phyloP scores from a whole-genome alignment of 345 rosid species.

The Murraya koenigii region DNA sequence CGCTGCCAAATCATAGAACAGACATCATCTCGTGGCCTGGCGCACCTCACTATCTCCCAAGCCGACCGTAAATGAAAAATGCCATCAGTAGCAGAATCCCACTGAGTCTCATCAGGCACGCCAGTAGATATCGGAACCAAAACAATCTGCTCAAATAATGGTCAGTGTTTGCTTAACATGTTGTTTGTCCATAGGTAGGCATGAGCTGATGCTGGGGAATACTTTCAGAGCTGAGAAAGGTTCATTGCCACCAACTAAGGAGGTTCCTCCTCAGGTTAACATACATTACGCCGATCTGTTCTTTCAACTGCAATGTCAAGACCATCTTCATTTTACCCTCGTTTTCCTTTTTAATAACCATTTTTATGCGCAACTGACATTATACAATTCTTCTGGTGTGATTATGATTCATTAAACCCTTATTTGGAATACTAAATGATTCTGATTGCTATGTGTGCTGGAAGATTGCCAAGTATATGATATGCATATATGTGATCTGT shows the following conservation, averaged over 20 bases:
- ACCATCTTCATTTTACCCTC: neutral
- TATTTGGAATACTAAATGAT: neutral
- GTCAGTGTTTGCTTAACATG: slow-evolving; percentile 2
- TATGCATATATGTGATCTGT: neutral
- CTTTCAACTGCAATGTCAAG: neutral
- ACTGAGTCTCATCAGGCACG: too few relatives aligned
- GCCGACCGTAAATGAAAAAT: too few relatives aligned
- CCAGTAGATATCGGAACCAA: too few relatives aligned
- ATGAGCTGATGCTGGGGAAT: slow-evolving; percentile 81
- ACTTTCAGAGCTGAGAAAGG: slow-evolving; percentile 59
- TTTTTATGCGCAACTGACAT: neutral
- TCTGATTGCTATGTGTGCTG: neutral
- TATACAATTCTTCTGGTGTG: neutral
- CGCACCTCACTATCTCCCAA: too few relatives aligned
- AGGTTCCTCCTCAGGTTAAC: slow-evolving; percentile 83
- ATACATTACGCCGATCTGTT: neutral
- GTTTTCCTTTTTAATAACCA: neutral
- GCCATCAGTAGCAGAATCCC: too few relatives aligned
- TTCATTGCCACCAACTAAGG: slow-evolving; percentile 56
- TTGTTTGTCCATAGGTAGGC: slow-evolving; percentile 60
- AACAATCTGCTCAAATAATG: too few relatives aligned
- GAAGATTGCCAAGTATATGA: neutral
- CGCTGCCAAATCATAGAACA: too few relatives aligned
- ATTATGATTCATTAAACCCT: neutral
- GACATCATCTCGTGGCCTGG: too few relatives aligned